Base-by-base conservation (phyloP, 176 grass and related monocot genomes). In the Miscanthus lutarioriparius region DNA sequence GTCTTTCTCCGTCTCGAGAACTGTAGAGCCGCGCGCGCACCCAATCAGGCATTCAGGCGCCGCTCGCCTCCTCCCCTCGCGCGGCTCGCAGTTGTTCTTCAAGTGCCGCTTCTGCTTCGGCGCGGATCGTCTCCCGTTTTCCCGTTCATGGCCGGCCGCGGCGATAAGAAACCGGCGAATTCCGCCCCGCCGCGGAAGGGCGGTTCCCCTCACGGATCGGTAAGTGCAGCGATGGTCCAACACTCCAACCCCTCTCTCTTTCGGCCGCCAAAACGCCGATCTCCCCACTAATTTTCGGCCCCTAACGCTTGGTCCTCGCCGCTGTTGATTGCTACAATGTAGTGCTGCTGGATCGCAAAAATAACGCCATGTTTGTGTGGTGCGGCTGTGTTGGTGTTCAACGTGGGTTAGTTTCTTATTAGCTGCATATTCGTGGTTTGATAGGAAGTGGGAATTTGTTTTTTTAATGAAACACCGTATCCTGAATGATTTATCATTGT, bases 121-220 rank as follows among this genome's bases (percentile, higher is more conserved):
- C 39, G 0, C 27, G n/a, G 8, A 20, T 40, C 33, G 23, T 9
- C 40, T 32, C 23, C 16, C 14, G 49, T 11, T 22, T 59, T 2
- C 49, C 70, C 76, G 17, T 16, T 49, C 17, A 89, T 89, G 70
- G 70, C 49, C 63, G 64, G 82, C 59, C 33, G 82, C 59, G 48
- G 4, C 30, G 10, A 25, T 23, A 82, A 58, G 83, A 40, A 41
- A 56, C 40, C 30, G 71, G 41, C 35, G 33, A 35, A 35, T 35
- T 35, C 33, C 33, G 4, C 33, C 33, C 33, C 33, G 65, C 30
- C 0, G 19, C 5, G 16, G 33, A 82, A 64, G 19, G 9, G 0
- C 26, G 40, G 17, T 11, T 0, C 0, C 6, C 13, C 32, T 27
- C 41, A 28, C 20, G 64, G 33, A 72, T 20, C 32, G 64, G 88